Evolutionary conservation across 2,329 filamentous ascomycete species (phyloP).

Genomic region (Botrytis sinoallii): DNA sequence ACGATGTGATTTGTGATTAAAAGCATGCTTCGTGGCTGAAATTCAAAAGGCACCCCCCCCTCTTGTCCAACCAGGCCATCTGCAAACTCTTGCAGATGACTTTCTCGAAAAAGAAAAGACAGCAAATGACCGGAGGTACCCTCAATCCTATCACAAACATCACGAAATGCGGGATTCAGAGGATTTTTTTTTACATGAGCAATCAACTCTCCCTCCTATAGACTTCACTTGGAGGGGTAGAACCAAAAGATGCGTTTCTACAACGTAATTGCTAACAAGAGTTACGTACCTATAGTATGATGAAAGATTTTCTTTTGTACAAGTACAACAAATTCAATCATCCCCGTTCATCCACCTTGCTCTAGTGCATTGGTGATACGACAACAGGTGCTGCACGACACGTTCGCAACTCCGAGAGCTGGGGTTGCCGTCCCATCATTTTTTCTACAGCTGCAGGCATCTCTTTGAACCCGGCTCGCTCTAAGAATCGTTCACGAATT

Average conservation of each 20-base stretch:
- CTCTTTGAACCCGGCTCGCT: neutral
- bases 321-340: neutral
- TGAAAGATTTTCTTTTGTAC: neutral
- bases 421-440: constrained; percentile 12
- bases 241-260: neutral
- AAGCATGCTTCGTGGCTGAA: constrained; percentile 15
- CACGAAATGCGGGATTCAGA: neutral
- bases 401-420: constrained; percentile 19
- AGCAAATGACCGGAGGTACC: neutral
- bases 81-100: constrained; percentile 17
- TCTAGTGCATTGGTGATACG: constrained; percentile 8
- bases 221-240: neutral
- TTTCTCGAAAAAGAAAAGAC: constrained; percentile 1
- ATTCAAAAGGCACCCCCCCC: neutral
- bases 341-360: neutral
- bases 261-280: neutral
- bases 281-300: neutral
- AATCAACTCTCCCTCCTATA: neutral
- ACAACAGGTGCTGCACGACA: constrained; percentile 18
- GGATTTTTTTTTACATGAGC: neutral
- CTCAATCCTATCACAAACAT: constrained; percentile 11
- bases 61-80: neutral
- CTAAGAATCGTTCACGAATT: neutral
- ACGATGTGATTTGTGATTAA: constrained; percentile 17
- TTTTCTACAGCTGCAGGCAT: constrained; percentile 8